Base-by-base conservation (phyloP, 208 protist genomes). In the Trypanosomatidae sp. region DNA sequence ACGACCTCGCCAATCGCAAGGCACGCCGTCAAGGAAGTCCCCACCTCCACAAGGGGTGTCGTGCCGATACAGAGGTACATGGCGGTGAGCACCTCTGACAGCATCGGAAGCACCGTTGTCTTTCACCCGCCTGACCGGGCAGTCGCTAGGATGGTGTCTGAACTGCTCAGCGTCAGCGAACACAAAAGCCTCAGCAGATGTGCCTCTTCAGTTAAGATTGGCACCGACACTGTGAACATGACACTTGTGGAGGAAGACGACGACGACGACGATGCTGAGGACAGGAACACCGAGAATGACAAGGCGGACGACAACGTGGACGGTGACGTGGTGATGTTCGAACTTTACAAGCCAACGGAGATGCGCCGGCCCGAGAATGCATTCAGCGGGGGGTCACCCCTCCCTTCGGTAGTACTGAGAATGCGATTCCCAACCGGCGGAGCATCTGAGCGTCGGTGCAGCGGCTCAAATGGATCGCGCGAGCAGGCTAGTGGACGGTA, bases 401-500 rank as follows among this genome's bases (percentile, higher is more conserved):
- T 69, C 5, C 65, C 65, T 5, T 30, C 65, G 2, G 43, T 47
- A 15, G 28, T 69, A 2, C 46, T 69, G 13, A 52, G 10, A 41
- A 39, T 55, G 65, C 46, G 46, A 6, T 6, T 55, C 17, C 30
- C 65, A 12, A 6, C 44, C 17, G 44, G 47, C 9, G 47, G 43
- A 7, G 30, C 25, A 33, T 41, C 65, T 15, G 43, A 28, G 1
- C 28, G 17, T 36, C 28, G 28, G 13, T n/a, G 13, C 44, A 30
- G 17, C 44, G n/a, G 28, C 46, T 41, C 28, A n/a, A 22, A 28
- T 47, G 65, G 22, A 52, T 69, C 65, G 9, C 65, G 25, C 46
- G 65, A 69, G 25, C 25, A 69, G 25, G 43, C 12, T 33, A 28
- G 65, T 43, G 65, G 67, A 10, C 67, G 67, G n/a, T 71, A 71